These are phyloP conservation scores for Dendrocalamus sinicus DNA, from an alignment of 176 grass and related monocot genomes.

Conservation along the genomic window DNA sequence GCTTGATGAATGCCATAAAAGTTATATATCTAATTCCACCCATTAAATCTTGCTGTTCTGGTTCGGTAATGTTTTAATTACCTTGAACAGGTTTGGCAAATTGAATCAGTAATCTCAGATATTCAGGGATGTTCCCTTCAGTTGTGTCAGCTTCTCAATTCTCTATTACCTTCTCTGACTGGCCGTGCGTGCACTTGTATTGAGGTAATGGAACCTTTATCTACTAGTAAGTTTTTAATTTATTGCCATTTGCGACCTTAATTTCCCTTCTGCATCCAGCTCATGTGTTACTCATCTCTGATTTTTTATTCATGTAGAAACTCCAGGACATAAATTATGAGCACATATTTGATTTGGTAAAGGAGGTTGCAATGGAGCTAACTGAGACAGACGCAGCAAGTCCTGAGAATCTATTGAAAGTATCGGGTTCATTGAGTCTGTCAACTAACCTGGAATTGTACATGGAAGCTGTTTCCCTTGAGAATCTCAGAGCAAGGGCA, in stretches of 20 bases:
- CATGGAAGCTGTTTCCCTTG: slow-evolving; percentile 87
- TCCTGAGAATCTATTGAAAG: slow-evolving; percentile 58
- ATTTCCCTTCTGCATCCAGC: background rate
- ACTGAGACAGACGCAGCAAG: slow-evolving; percentile 34
- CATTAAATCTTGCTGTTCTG: slow-evolving; percentile 30
- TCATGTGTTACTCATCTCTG: slow-evolving; percentile 20
- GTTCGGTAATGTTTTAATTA: slow-evolving; percentile 39
- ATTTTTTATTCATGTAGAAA: slow-evolving; percentile 54
- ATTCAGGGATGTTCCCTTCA: slow-evolving; percentile 75
- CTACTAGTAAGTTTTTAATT: slow-evolving; percentile 18
- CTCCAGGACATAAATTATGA: slow-evolving; percentile 66
- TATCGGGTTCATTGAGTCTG: slow-evolving; percentile 68
- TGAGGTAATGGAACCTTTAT: slow-evolving; percentile 69
- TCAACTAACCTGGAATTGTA: slow-evolving; percentile 93
- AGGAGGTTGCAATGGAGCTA: slow-evolving; percentile 60
- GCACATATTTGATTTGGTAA: slow-evolving; percentile 58
- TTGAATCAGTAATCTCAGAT: slow-evolving; percentile 71
- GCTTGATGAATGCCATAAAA: slow-evolving; percentile 30
- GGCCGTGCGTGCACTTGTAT: slow-evolving; percentile 61
- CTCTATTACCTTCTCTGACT: slow-evolving; percentile 58
- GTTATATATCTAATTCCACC: slow-evolving; percentile 12
- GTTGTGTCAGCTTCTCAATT: slow-evolving; percentile 65
- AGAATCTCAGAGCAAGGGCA: slow-evolving; percentile 71
- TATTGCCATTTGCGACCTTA: slow-evolving; percentile 12
- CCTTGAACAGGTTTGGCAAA: slow-evolving; percentile 76